Evolutionary conservation across 768 basidiomycete species (phyloP).

Genomic region (Floccularia luteovirens): DNA sequence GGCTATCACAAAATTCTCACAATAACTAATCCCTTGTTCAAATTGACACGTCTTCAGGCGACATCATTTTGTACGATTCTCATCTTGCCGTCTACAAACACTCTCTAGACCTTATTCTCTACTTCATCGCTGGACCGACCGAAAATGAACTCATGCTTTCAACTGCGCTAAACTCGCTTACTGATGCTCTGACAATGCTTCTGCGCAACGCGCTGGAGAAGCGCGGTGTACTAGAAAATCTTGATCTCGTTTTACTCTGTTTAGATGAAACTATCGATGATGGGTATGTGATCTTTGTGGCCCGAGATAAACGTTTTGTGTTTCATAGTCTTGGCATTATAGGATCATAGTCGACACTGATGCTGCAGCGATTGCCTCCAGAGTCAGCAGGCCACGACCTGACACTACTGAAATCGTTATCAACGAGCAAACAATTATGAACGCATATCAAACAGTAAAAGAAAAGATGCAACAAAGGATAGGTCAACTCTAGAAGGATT

Average conservation of each 20-base stretch:
- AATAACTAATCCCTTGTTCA: neutral
- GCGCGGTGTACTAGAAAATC: conserved; percentile 86
- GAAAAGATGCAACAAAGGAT: conserved; percentile 82
- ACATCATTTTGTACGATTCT: conserved; percentile 87
- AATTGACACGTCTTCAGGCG: conserved; percentile 44
- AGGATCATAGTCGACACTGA: conserved; percentile 98
- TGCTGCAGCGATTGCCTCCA: conserved; percentile 87
- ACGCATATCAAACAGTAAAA: conserved; percentile 84
- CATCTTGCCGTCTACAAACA: conserved; percentile 93
- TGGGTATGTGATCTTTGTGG: conserved; percentile 52
- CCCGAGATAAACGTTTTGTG: neutral
- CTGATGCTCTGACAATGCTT: conserved; percentile 80
- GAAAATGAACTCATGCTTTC: conserved; percentile 98
- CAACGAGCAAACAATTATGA: conserved; percentile 96
- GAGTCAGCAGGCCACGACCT: conserved; percentile 87
- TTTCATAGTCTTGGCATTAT: conserved; percentile 2
- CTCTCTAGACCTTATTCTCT: conserved; percentile 92
- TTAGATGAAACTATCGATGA: conserved; percentile 98
- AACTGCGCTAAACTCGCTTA: conserved; percentile 73
- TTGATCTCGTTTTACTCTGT: conserved; percentile 88
- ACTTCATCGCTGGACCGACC: conserved; percentile 77
- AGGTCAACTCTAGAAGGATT: conserved; percentile 54
- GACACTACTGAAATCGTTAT: conserved; percentile 96
- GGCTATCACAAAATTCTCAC: neutral
- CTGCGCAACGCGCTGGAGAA: conserved; percentile 94